These are phyloP conservation scores for Suhomyces atakaporum DNA, from an alignment of 1,139 yeast genomes.

Conservation along the genomic window DNA sequence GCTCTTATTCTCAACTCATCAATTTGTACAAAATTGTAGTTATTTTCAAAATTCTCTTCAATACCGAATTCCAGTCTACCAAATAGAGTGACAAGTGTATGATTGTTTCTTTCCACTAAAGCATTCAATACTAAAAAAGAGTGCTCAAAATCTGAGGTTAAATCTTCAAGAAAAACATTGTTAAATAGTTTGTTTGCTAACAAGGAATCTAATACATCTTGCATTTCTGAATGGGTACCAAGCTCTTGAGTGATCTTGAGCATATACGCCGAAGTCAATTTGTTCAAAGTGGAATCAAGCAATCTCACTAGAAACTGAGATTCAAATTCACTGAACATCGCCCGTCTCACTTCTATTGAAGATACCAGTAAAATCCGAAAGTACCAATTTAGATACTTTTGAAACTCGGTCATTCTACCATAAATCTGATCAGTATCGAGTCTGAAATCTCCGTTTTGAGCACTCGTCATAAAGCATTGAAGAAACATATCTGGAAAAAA, in stretches of 20 bases:
- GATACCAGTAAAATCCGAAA: background rate
- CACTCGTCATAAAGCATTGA: background rate
- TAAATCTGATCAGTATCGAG: background rate
- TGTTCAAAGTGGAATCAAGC: conserved; percentile 3
- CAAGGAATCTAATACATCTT: background rate
- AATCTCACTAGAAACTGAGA: conserved; percentile 5
- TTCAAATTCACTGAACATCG: conserved; percentile 8
- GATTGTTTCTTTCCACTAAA: background rate
- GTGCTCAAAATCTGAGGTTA: background rate
- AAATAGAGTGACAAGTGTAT: background rate
- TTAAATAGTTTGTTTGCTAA: background rate
- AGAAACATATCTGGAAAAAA: conserved; percentile 1
- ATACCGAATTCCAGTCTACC: background rate
- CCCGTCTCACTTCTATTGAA: conserved; percentile 1
- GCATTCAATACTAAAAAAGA: background rate
- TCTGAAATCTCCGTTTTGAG: background rate
- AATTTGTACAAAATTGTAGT: background rate
- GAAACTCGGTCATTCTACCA: background rate
- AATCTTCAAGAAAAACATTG: background rate
- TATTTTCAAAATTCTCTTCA: background rate
- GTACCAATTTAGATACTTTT: background rate
- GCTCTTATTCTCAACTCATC: conserved; percentile 4
- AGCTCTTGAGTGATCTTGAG: background rate
- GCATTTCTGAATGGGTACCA: background rate
- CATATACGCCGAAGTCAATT: background rate